Percentiles rank a stretch among this genome's conserved stretches.
Conservation (phyloP, 1,284 basidiomycete species). For the Athelia psychrophila region DNA sequence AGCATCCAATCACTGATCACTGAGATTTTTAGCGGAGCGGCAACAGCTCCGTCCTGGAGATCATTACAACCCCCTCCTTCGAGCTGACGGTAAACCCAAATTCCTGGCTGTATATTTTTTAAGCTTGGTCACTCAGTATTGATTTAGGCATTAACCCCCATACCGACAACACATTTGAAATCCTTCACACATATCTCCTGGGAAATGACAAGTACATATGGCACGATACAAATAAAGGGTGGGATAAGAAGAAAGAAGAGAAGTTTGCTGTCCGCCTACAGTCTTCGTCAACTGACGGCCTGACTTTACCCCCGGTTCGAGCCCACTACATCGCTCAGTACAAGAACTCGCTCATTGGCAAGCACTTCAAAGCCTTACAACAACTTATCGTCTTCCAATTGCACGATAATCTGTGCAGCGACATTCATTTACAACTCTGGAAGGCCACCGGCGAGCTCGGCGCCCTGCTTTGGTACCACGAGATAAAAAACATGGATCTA, state of each 20-base stretch:
- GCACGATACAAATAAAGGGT: constrained; percentile 23
- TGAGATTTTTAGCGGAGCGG: no score
- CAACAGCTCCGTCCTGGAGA: constrained; percentile 17
- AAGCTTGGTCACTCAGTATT: no score
- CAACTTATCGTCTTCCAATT: constrained; percentile 32
- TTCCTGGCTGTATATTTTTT: no score
- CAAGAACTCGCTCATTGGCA: no score
- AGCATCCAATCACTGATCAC: no score
- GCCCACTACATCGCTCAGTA: no score
- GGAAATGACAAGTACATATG: constrained; percentile 38
- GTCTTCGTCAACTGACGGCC: constrained; percentile 24
- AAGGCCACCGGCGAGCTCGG: constrained; percentile 29
- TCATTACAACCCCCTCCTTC: constrained; percentile 21
- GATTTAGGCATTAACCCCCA: constrained; percentile 27
- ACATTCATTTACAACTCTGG: constrained; percentile 21
- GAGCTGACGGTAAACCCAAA: background rate
- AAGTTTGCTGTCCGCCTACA: constrained; percentile 25
- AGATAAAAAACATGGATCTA: constrained; percentile 28
- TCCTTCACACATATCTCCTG: constrained; percentile 33
- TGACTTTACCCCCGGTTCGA: constrained; percentile 23
- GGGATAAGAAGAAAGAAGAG: constrained; percentile 18
- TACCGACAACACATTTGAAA: constrained; percentile 32
- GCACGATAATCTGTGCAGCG: constrained; percentile 19
- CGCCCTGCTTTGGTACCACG: constrained; percentile 30
- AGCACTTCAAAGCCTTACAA: constrained; percentile 35